phyloP scores from a whole-genome alignment of 257 asterid species.

The Primulina eburnea region DNA sequence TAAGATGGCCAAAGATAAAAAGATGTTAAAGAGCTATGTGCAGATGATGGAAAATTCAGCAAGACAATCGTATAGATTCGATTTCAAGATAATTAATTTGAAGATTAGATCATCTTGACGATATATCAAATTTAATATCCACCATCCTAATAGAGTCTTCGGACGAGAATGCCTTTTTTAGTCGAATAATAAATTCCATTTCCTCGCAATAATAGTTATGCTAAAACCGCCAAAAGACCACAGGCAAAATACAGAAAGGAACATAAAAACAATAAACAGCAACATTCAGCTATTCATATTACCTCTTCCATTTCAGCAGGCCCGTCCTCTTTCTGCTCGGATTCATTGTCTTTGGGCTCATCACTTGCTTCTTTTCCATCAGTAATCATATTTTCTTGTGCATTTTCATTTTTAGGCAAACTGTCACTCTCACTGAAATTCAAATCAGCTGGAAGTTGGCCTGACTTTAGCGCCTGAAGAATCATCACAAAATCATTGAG shows the following conservation, averaged over 20 bases:
- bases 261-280: not conserved
- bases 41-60: not conserved
- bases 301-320: constrained; percentile 87
- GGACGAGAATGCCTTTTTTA: not conserved
- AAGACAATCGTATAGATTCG: not conserved
- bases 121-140: not conserved
- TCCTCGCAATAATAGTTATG: not conserved
- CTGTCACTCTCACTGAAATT: constrained; percentile 41
- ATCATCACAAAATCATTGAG: constrained; percentile 1
- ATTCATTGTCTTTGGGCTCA: constrained; percentile 36
- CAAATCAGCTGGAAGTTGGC: constrained; percentile 92
- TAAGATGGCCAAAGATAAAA: constrained; percentile 5
- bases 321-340: constrained; percentile 52
- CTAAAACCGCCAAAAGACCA: not conserved
- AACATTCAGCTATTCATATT: constrained; percentile 13
- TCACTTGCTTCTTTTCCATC: constrained; percentile 48
- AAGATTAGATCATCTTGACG: not conserved
- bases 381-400: constrained; percentile 53
- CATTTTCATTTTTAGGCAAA: constrained; percentile 38
- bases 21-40: constrained; percentile 1
- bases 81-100: not conserved
- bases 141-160: not conserved
- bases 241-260: not conserved
- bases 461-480: constrained; percentile 80
- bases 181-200: not conserved